phyloP scores from a whole-genome alignment of 495 filamentous ascomycete genomes.

The Xeromyces bisporus region DNA sequence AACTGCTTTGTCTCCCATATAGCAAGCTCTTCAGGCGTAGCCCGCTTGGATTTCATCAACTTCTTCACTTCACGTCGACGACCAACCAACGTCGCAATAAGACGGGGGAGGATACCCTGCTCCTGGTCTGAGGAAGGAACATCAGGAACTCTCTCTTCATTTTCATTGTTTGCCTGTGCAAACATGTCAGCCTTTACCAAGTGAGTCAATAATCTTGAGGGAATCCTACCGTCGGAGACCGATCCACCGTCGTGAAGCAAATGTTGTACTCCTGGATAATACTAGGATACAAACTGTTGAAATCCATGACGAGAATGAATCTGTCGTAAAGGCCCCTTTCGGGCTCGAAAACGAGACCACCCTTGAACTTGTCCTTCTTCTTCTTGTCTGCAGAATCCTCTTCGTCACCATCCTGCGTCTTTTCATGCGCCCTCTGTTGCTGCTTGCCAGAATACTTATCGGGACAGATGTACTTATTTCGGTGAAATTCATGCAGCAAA shows the following conservation, averaged over 20 bases:
- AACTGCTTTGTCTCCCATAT: constrained; percentile 98
- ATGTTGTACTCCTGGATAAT: constrained; percentile 99
- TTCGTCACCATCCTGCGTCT: constrained; percentile 46
- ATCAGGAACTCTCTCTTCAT: constrained; percentile 54
- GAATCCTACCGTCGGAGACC: constrained; percentile 39
- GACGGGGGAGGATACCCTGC: constrained; percentile 68
- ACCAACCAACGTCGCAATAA: constrained; percentile 79
- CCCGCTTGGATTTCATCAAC: constrained; percentile 85
- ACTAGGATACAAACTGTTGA: constrained; percentile 96
- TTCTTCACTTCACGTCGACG: constrained; percentile 82
- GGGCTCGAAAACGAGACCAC: constrained; percentile 93
- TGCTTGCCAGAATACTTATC: constrained; percentile 67
- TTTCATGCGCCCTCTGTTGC: constrained; percentile 49
- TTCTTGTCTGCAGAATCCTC: constrained; percentile 73
- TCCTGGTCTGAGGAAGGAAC: constrained; percentile 52
- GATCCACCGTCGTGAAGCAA: constrained; percentile 93
- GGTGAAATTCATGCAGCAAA: constrained; percentile 87
- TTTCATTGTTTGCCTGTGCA: constrained; percentile 53
- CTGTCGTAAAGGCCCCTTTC: constrained; percentile 95
- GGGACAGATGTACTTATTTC: constrained; percentile 92
- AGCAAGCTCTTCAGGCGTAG: constrained; percentile 69
- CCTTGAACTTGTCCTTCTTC: constrained; percentile 98
- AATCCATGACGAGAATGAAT: constrained; percentile 97
- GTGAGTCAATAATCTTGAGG: too few species aligned
- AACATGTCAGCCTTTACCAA: too few species aligned